Evolutionary conservation across 257 asterid genomes (phyloP).

Genomic region (Perilla frutescens): DNA sequence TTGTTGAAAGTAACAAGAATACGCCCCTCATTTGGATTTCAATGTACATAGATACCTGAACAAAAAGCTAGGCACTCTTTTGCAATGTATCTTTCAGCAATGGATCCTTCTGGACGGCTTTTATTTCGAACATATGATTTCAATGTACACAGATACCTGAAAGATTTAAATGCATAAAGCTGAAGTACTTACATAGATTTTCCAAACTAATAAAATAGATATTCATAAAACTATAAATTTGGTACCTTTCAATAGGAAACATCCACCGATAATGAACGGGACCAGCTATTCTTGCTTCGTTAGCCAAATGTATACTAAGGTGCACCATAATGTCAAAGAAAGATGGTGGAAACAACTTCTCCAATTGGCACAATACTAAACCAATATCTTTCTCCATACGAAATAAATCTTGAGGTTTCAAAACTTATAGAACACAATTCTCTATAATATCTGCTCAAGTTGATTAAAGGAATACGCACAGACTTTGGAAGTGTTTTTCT

Average conservation of each 20-base stretch:
- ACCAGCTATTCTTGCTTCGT: slow-evolving; percentile 20
- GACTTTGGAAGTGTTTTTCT: not conserved
- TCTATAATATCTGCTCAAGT: not conserved
- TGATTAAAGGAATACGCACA: not conserved
- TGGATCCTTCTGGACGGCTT: slow-evolving; percentile 12
- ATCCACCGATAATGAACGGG: slow-evolving; percentile 17
- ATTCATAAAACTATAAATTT: not conserved
- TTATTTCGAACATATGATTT: slow-evolving; percentile 17
- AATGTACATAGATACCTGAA: slow-evolving; percentile 20
- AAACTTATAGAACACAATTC: slow-evolving; percentile 9
- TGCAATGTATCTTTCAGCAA: slow-evolving; percentile 22
- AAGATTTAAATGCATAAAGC: not conserved
- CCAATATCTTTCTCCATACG: slow-evolving; percentile 16
- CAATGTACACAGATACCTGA: slow-evolving; percentile 21
- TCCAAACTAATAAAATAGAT: no score
- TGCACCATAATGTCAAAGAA: slow-evolving; percentile 29
- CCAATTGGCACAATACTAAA: slow-evolving; percentile 1
- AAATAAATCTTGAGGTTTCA: not conserved
- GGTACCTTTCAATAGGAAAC: slow-evolving; percentile 22
- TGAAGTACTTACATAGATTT: no score
- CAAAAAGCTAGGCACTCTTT: slow-evolving; percentile 30
- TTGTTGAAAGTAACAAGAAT: no score
- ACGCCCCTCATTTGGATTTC: no score
- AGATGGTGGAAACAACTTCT: slow-evolving; percentile 2
- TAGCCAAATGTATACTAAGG: slow-evolving; percentile 8